Evolutionary conservation across 345 rosid species (phyloP), one percentile per base, ranked within the genome.

Genomic region (Syzygium jambos): DNA sequence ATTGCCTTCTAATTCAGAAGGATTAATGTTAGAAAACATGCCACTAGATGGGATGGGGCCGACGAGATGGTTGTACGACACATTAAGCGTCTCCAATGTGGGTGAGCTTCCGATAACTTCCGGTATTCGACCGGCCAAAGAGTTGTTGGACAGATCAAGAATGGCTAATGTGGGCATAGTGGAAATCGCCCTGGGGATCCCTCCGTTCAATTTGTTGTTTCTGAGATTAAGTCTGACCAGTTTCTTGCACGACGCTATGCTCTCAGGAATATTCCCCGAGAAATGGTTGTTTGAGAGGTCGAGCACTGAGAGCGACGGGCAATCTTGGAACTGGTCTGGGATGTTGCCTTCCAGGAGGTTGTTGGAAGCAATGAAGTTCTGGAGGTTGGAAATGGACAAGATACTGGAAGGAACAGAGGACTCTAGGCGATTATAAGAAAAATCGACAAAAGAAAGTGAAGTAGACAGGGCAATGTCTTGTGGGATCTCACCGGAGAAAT

Each of bases 131-230:
- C 99, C 99, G 9, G 90, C 82, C 30, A 97, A 85, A 85, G 98
- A 94, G 89, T 97, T 96, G 92, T 94, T 92, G 61, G 99, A 97
- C 83, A 97, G 93, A 89, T 97, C 96, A 43, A 96, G 95, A 86
- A 96, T 78, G 84, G 98, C 94, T 90, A 95, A 90, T 80, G 94
- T 93, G n/a, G 95, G 95, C 96, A 95, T 93, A 38, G 89, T 90
- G 41, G 97, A 93, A 55, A 95, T 84, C 52, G 90, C 92, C 89
- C 88, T 84, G 2, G 98, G 97, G 87, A 95, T 95, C 85, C 92
- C 92, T 84, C 94, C 98, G 2, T 73, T 90, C 46, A 97, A 85
- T 30, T 85, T 89, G 85, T 97, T 97, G 93, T 91, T 91, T 90
- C 90, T 92, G 82, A 97, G 95, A 88, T 93, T 95, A 49, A 95